Base-by-base conservation (phyloP, 371 early-diverging fungal genomes). In the Circinella umbellata region DNA sequence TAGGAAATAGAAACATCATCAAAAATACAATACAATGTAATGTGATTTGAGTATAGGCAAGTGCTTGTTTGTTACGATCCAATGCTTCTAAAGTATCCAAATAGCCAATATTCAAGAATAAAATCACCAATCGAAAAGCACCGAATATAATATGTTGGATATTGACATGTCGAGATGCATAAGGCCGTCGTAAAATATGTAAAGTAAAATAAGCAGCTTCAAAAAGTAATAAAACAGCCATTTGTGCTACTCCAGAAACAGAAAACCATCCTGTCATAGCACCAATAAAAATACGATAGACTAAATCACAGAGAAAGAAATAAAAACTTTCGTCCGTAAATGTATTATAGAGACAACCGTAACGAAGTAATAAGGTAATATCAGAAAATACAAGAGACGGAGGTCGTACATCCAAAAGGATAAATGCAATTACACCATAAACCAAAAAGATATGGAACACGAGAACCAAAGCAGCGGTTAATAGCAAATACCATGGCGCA, bases 281-380 rank as follows among this genome's bases (percentile, higher is more conserved):
- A 15, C 81, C 78, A 20, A 77, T 61, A 14, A 83, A 20, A 1
- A 77, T 71, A 48, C 79, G 76, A 61, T 78, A 73, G 1, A 76
- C 67, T 10, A 88, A 71, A 3, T 69, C 74, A 20, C 76, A 72
- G 8, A 88, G 64, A 59, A 85, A 86, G 68, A 86, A 86, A 15
- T 79, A 73, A 17, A 79, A 79, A 8, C 76, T 73, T 39, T 85
- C 85, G 39, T 88, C 86, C 0, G 82, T 80, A 39, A 80, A 79
- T 3, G 77, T 77, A 71, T 85, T 86, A 75, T 88, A 88, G 1
- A 88, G 66, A 0, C 84, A 73, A 4, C 87, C 87, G 37, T 79
- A 86, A 13, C 84, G 82, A 53, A 86, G 76, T 8, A 88, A 67
- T 1, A 81, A 65, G 2, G 77, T 78, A 10, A 80, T 61, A 62